Conservation (phyloP, 352 stramenopile genomes). For the Globisporangium mamillatum region DNA sequence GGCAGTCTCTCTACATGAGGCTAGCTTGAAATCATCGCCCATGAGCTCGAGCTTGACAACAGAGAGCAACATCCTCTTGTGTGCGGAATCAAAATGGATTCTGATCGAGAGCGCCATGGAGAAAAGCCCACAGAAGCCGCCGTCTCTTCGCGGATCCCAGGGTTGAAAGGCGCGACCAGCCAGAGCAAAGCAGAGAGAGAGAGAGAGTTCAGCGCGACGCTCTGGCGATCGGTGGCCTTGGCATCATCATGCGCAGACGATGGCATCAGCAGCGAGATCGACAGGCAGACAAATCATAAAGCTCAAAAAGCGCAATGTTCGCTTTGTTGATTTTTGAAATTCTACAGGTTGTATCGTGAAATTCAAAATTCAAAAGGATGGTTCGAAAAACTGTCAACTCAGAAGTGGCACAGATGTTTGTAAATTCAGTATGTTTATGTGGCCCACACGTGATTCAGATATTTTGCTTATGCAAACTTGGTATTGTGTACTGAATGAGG, state of each 20-base stretch:
- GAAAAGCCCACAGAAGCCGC: no score
- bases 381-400: background rate
- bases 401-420: background rate
- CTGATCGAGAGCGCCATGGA: no score
- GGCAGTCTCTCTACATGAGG: background rate
- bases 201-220: background rate
- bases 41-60: background rate
- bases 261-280: background rate
- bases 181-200: background rate
- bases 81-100: no score
- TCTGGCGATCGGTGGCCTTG: background rate
- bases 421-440: background rate
- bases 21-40: background rate
- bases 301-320: no score
- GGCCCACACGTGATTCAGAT: background rate
- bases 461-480: background rate
- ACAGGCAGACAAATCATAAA: background rate
- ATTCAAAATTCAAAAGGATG: background rate
- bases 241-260: background rate
- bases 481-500: background rate
- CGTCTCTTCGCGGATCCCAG: no score
- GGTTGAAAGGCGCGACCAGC: no score
- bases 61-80: no score
- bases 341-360: background rate
- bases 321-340: background rate